phyloP scores from a whole-genome alignment of 148 eudicot genomes.

The Agrostemma githago region DNA sequence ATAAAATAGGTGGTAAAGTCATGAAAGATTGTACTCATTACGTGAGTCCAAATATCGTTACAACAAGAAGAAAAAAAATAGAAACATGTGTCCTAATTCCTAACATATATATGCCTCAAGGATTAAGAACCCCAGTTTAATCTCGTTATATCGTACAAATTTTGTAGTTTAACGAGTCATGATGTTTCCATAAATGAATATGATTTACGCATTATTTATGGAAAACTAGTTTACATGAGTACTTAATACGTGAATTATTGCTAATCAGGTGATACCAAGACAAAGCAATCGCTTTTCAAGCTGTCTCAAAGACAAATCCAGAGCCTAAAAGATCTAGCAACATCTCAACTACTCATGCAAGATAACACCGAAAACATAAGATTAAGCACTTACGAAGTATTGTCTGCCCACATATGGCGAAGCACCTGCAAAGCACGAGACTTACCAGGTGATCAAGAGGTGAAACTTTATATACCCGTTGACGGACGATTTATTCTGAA shows the following conservation, averaged over 20 bases:
- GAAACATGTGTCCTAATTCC: no score
- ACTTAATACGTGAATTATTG: not conserved
- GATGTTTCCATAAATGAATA: no score
- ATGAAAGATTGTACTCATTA: no score
- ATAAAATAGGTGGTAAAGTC: no score
- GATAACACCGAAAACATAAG: conserved; percentile 5
- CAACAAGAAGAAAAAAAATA: no score
- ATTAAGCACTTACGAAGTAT: conserved; percentile 27
- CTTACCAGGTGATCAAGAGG: conserved; percentile 22
- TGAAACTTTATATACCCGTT: conserved; percentile 32
- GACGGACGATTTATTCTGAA: conserved; percentile 31
- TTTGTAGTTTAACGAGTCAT: no score
- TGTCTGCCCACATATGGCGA: conserved; percentile 35
- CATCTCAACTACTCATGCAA: not conserved
- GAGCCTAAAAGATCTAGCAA: conserved; percentile 21
- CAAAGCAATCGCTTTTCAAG: conserved; percentile 14
- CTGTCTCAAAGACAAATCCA: conserved; percentile 21
- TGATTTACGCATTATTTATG: no score
- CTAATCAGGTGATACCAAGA: conserved; percentile 26
- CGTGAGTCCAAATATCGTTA: no score
- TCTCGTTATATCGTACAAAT: no score
- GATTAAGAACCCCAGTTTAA: no score
- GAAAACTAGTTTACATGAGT: no score
- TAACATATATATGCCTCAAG: no score
- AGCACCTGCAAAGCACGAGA: conserved; percentile 25